Evolutionary conservation across 2,329 filamentous ascomycete species (phyloP).

Genomic region (Cercospora nicotianae): DNA sequence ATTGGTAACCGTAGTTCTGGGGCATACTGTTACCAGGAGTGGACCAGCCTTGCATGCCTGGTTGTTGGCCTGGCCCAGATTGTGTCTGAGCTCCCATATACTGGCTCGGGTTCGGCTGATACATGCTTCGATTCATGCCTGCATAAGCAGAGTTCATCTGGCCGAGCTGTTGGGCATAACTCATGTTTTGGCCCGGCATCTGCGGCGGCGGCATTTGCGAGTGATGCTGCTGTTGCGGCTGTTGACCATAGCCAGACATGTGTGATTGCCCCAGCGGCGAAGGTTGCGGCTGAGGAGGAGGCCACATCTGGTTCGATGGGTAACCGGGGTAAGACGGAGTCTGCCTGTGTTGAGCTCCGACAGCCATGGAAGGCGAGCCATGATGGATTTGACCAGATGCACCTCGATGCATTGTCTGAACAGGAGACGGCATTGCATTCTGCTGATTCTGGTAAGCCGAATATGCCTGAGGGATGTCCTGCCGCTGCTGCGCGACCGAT

Average conservation of each 20-base stretch:
- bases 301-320: slow-evolving; percentile 51
- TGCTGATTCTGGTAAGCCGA: slow-evolving; percentile 70
- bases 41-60: slow-evolving; percentile 55
- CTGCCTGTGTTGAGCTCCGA: slow-evolving; percentile 44
- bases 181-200: slow-evolving; percentile 49
- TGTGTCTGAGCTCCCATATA: slow-evolving; percentile 41
- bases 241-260: slow-evolving; percentile 49
- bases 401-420: slow-evolving; percentile 67
- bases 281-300: slow-evolving; percentile 49
- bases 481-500: slow-evolving; percentile 50
- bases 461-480: slow-evolving; percentile 65
- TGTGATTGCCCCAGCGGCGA: slow-evolving; percentile 50
- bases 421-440: slow-evolving; percentile 70
- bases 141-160: slow-evolving; percentile 48
- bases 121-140: slow-evolving; percentile 51
- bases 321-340: slow-evolving; percentile 49
- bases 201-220: slow-evolving; percentile 53
- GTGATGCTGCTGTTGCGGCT: slow-evolving; percentile 44
- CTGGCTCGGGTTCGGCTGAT: slow-evolving; percentile 51
- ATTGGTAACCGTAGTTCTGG: slow-evolving; percentile 36
- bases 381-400: slow-evolving; percentile 59
- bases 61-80: slow-evolving; percentile 47
- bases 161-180: slow-evolving; percentile 49
- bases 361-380: slow-evolving; percentile 60
- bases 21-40: slow-evolving; percentile 43